These are phyloP conservation scores for Microbotryum intermedium DNA, from an alignment of 1,284 basidiomycete genomes.

Conservation along the genomic window DNA sequence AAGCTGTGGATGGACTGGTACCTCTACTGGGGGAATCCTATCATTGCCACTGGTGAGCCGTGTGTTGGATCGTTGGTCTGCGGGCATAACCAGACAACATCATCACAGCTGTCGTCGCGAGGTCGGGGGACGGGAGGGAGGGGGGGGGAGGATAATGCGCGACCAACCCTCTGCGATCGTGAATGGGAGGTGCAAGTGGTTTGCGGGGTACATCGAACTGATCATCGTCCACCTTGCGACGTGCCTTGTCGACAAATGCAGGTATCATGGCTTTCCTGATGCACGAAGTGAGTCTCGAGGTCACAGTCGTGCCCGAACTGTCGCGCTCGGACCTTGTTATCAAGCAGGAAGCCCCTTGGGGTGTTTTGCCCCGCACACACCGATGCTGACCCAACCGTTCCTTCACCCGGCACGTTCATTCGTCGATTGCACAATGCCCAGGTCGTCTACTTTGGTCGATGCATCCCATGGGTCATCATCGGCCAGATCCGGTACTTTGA, in stretches of 20 bases:
- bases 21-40: conserved; percentile 56
- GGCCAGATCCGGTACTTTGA: conserved; percentile 80
- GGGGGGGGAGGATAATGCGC: too few species aligned
- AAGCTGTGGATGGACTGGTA: conserved; percentile 17
- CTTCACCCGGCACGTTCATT: neutral
- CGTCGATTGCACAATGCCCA: conserved; percentile 36
- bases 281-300: conserved; percentile 38
- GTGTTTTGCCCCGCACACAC: too few species aligned
- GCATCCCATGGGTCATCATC: conserved; percentile 91
- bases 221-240: too few species aligned
- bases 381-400: neutral
- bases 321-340: conserved; percentile 1
- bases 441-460: conserved; percentile 94
- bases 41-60: conserved; percentile 62
- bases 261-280: conserved; percentile 87
- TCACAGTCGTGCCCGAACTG: neutral
- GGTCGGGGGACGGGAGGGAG: too few species aligned
- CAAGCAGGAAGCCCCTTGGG: too few species aligned
- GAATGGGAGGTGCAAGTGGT: too few species aligned
- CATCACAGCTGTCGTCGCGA: too few species aligned
- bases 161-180: neutral
- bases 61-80: neutral
- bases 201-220: too few species aligned
- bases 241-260: neutral
- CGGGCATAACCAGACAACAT: neutral